A percentile compares a stretch with the other conserved stretches of the same genome.
Evolutionary conservation across 129 eudicot species (phyloP).

Genomic region (Rutidosis leptorrhynchoides): DNA sequence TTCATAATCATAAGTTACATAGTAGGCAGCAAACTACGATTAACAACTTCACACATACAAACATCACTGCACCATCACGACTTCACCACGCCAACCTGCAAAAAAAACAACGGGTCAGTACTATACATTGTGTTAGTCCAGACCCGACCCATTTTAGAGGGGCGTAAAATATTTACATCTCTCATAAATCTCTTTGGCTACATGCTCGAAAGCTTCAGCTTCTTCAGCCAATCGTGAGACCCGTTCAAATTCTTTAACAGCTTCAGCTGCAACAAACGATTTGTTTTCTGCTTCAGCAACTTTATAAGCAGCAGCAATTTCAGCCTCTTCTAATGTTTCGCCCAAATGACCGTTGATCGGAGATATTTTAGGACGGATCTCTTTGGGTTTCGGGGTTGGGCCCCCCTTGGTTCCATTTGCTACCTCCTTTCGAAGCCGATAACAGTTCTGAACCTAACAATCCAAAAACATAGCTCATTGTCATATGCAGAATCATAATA

Average conservation of each 20-base stretch:
- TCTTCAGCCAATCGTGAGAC: slow-evolving; percentile 73
- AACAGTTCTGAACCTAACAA: slow-evolving; percentile 58
- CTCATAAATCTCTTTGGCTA: slow-evolving; percentile 56
- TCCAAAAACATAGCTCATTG: slow-evolving; percentile 14
- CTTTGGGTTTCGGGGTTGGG: slow-evolving; percentile 43
- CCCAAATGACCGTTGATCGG: slow-evolving; percentile 41
- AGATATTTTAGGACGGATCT: slow-evolving; percentile 39
- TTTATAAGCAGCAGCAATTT: slow-evolving; percentile 55
- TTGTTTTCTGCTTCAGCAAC: slow-evolving; percentile 82
- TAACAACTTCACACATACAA: slow-evolving; percentile 17
- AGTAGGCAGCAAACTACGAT: slow-evolving; percentile 22
- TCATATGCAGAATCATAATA: slow-evolving; percentile 9
- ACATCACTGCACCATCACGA: slow-evolving; percentile 30
- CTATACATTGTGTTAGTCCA: not conserved
- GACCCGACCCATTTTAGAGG: not conserved
- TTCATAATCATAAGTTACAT: slow-evolving; percentile 15
- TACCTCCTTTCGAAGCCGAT: slow-evolving; percentile 42
- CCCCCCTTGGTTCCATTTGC: slow-evolving; percentile 29
- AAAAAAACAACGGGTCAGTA: not conserved
- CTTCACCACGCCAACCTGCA: slow-evolving; percentile 48
- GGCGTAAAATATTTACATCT: slow-evolving; percentile 44
- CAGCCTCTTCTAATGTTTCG: slow-evolving; percentile 64
- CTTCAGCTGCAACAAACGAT: slow-evolving; percentile 68
- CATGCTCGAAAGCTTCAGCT: slow-evolving; percentile 41
- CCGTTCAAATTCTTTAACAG: slow-evolving; percentile 73